Conservation (phyloP, 257 asterid genomes). For the Nicotiana knightiana region DNA sequence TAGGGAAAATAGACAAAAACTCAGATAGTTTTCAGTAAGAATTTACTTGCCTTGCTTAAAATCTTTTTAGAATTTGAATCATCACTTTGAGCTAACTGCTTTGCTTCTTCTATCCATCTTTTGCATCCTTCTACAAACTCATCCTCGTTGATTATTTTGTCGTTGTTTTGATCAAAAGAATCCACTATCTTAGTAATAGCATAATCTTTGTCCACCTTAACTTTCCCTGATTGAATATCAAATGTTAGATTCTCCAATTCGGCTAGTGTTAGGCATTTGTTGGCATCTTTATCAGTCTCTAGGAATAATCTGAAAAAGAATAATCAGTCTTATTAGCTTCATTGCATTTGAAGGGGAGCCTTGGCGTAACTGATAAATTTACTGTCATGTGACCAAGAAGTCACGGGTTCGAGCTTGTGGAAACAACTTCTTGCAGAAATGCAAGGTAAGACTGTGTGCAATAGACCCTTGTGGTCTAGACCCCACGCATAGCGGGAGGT, state of each 20-base stretch:
- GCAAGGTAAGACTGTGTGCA: no score
- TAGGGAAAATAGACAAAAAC: no score
- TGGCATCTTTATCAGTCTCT: conserved; percentile 31
- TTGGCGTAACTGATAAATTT: no score
- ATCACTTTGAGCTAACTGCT: conserved; percentile 20
- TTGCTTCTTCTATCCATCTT: conserved; percentile 30
- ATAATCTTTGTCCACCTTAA: conserved; percentile 31
- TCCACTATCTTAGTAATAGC: conserved; percentile 32
- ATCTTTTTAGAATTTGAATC: conserved; percentile 15
- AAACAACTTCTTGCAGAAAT: no score
- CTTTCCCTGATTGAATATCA: conserved; percentile 33
- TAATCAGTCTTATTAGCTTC: neutral
- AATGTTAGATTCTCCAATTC: conserved; percentile 34
- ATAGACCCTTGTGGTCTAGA: no score
- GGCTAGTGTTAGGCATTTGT: conserved; percentile 24
- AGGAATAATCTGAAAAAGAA: conserved; percentile 19
- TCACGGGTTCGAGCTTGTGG: no score
- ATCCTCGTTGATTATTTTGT: conserved; percentile 28
- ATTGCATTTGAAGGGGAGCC: no score
- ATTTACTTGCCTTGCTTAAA: conserved; percentile 28
- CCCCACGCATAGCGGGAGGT: no score
- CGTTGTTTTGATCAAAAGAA: conserved; percentile 24
- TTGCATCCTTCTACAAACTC: conserved; percentile 36
- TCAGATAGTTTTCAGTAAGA: neutral
- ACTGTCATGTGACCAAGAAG: no score